These are phyloP conservation scores for Pyricularia grisea DNA, from an alignment of 2,329 filamentous ascomycete species.

Conservation along the genomic window DNA sequence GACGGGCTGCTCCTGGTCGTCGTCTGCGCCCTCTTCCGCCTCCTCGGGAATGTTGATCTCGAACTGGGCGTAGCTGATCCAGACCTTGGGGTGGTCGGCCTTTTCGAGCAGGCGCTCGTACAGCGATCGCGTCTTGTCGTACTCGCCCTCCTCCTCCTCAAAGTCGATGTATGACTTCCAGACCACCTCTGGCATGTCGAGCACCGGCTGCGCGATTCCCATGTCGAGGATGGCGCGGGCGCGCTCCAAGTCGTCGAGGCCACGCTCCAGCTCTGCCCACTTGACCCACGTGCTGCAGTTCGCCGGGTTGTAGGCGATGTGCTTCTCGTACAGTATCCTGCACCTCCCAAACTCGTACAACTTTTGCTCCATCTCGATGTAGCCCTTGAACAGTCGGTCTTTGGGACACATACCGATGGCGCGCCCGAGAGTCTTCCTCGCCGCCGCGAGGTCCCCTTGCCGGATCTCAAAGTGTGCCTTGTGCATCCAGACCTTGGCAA, in stretches of 20 bases:
- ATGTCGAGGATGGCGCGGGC: slow-evolving; percentile 88
- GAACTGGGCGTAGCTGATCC: slow-evolving; percentile 98
- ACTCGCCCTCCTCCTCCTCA: slow-evolving; percentile 91
- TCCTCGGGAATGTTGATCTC: slow-evolving; percentile 88
- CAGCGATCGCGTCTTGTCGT: slow-evolving; percentile 67
- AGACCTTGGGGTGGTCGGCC: slow-evolving; percentile 98
- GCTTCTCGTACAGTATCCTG: slow-evolving; percentile 86
- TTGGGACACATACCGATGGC: slow-evolving; percentile 94
- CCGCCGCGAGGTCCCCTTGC: slow-evolving; percentile 68
- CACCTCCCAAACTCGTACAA: slow-evolving; percentile 91
- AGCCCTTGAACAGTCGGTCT: slow-evolving; percentile 88
- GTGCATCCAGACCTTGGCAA: slow-evolving; percentile 91
- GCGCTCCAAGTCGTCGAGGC: slow-evolving; percentile 81
- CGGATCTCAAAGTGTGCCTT: slow-evolving; percentile 91
- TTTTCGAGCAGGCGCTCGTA: slow-evolving; percentile 89
- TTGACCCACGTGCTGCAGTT: slow-evolving; percentile 95
- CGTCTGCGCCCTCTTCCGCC: slow-evolving; percentile 39
- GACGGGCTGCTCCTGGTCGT: slow-evolving; percentile 50
- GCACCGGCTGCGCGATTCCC: slow-evolving; percentile 67
- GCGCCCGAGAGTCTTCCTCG: slow-evolving; percentile 81
- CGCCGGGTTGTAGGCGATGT: slow-evolving; percentile 81
- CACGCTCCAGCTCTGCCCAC: slow-evolving; percentile 87
- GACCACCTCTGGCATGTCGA: slow-evolving; percentile 95
- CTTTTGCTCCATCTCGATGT: slow-evolving; percentile 86
- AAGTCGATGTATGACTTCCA: slow-evolving; percentile 99